A percentile compares a stretch with the other conserved stretches of the same genome.
Evolutionary conservation across 805 yeast species (phyloP).

Genomic region (Danielia oregonensis): DNA sequence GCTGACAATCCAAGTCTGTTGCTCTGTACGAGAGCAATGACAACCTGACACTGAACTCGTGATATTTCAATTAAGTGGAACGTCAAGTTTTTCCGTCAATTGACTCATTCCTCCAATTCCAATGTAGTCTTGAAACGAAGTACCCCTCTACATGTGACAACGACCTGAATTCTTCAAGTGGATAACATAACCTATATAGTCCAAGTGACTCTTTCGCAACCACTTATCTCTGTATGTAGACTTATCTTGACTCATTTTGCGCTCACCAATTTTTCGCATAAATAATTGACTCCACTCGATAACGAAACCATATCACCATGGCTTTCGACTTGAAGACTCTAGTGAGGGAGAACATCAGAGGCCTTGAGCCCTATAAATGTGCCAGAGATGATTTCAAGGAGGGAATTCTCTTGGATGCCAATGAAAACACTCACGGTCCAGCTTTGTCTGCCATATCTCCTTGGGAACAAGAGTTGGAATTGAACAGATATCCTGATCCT

Average conservation of each 20-base stretch:
- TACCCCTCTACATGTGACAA: too few species aligned
- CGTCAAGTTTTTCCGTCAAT: too few species aligned
- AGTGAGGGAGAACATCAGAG: constrained; percentile 80
- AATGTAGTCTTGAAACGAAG: too few species aligned
- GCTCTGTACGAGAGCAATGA: too few species aligned
- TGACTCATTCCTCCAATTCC: too few species aligned
- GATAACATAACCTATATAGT: too few species aligned
- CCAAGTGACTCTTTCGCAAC: neutral
- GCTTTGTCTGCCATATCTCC: constrained; percentile 46
- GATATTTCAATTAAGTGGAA: too few species aligned
- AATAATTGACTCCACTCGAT: neutral
- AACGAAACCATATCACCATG: constrained; percentile 16
- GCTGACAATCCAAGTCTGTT: too few species aligned
- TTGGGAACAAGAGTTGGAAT: constrained; percentile 48
- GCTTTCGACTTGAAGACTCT: constrained; percentile 50
- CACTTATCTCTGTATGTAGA: neutral
- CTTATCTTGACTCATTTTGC: neutral
- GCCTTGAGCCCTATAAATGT: constrained; percentile 88
- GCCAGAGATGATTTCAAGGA: constrained; percentile 93
- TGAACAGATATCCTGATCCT: constrained; percentile 96
- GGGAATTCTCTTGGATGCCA: constrained; percentile 90
- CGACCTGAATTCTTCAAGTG: too few species aligned
- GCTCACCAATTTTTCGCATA: neutral
- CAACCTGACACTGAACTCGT: too few species aligned
- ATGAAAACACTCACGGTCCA: constrained; percentile 94